Percentiles rank a stretch among this genome's conserved stretches.
These are phyloP conservation scores for Uncinocarpus reesii DNA, from an alignment of 2,329 filamentous ascomycete species.

Conservation along the genomic window DNA sequence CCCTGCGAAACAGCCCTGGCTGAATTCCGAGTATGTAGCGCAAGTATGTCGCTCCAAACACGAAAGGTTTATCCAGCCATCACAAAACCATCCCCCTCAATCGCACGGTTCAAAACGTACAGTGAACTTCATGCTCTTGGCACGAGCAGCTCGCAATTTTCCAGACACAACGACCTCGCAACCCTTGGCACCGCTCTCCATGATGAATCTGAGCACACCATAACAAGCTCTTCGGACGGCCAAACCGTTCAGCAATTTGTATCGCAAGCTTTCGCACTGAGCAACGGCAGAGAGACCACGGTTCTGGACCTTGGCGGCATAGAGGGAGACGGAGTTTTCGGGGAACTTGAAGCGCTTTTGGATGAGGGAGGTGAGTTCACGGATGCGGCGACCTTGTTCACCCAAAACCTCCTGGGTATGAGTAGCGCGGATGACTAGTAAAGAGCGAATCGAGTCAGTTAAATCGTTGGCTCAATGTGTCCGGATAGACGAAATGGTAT, in stretches of 20 bases:
- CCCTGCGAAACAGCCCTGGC: too few relatives aligned
- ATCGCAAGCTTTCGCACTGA: constrained; percentile 99
- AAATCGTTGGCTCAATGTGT: neutral
- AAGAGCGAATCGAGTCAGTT: neutral
- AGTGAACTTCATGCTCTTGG: constrained; percentile 99
- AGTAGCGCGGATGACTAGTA: constrained; percentile 84
- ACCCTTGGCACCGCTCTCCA: constrained; percentile 99
- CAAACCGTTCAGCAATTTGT: constrained; percentile 99
- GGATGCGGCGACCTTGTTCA: constrained; percentile 99
- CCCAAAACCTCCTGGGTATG: constrained; percentile 99
- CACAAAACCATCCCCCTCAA: neutral
- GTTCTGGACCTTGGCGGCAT: constrained; percentile 99
- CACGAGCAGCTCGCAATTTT: constrained; percentile 96
- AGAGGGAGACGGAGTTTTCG: constrained; percentile 99
- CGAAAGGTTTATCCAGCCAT: neutral
- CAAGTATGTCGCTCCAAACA: too few relatives aligned
- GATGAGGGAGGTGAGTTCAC: constrained; percentile 99
- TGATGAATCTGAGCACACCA: constrained; percentile 99
- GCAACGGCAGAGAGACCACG: constrained; percentile 98
- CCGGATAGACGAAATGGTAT: constrained; percentile 7
- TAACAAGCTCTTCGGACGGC: constrained; percentile 98
- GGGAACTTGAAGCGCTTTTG: constrained; percentile 99
- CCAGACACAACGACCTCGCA: constrained; percentile 99
- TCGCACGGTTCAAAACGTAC: constrained; percentile 40
- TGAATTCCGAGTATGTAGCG: too few relatives aligned